Evolutionary conservation across 2,329 filamentous ascomycete species (phyloP), one percentile per base, ranked within the genome.

Genomic region (Geoglossum cookeanum): DNA sequence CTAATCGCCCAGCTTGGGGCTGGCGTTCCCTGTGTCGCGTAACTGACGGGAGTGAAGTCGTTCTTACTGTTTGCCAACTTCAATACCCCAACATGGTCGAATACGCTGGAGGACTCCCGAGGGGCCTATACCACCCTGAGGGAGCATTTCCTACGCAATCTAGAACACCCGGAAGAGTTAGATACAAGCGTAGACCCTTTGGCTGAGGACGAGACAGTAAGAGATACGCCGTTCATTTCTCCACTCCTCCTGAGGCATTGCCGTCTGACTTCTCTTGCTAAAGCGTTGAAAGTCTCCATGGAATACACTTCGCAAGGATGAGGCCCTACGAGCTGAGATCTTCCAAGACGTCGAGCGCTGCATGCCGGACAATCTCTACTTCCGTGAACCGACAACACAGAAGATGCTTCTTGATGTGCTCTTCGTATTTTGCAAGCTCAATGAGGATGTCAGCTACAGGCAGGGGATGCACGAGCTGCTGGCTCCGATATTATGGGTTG

Each of bases 381-480:
- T 97, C 65, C 88, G 90, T 58, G 79, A 90, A 63, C 79, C 83
- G 11, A 72, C 76, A 13, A 87, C 86, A 0, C 92, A 97, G 68
- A 77, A 75, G 47, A 85, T 87, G 69, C 83, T 98, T 64, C 72
- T 94, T 35, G 87, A 98, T 66, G 82, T 96, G 35, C 75, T 98
- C 37, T 98, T 97, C 69, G 79, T 98, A 62, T 97, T 90, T 71
- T 92, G 89, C 72, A 97, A 95, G 69, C 78, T 94, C 56, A 87
- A 97, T 65, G 87, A 87, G 1, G 81, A 84, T 62, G 77, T 88
- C 57, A 88, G 88, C 15, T 98, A 98, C 67, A 81, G 92, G n/a
- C 92, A 98, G 71, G 92, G 92, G 9, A 98, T 98, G 91, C 92
- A 98, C 67, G 92, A 98, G 70, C 74, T 98, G 48, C 75, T 97